Evolutionary conservation across 768 basidiomycete genomes (phyloP), one percentile per base, ranked within the genome.

Genomic region (Suillus sp.): DNA sequence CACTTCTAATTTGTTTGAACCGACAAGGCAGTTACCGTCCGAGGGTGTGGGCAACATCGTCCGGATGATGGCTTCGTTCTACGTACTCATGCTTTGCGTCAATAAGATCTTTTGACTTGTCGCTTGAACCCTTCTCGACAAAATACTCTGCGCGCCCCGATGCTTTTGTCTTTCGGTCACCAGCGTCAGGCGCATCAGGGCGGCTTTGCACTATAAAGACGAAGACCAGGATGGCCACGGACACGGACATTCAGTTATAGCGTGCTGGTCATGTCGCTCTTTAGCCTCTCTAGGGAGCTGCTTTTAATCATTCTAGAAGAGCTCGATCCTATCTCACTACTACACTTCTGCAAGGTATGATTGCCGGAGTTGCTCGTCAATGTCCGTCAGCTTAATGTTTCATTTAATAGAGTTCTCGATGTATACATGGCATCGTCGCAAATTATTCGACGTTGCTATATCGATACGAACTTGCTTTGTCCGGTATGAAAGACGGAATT

Each of bases 211-310:
- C 51, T 53, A 75, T 75, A 75, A 77, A 75, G 57, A 70, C 67
- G 43, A 34, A 54, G 35, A 57, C 47, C 47, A 48, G 43, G 57
- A 59, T 50, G 59, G 48, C 56, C 60, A 45, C 60, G 58, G 45
- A 59, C 37, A 69, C 62, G 63, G n/a, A n/a, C n/a, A n/a, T n/a
- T 66, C 57, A 66, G 54, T 66, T 65, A 62, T 69, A 68, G 70
- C 71, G 75, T 75, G 75, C 75, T 71, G 68, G 75, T 69, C 75
- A 75, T 75, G 74, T 69, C 75, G 56, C 63, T 75, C 69, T 74
- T 75, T 65, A 66, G 57, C n/a, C 75, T 75, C 64, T 66, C 74
- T 40, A 53, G 65, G 61, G 74, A 75, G 35, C 66, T 75, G 48
- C 63, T 74, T 62, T 61, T 75, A 38, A 66, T 70, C 40, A 72